Percentiles rank a stretch among this genome's conserved stretches.
These are phyloP conservation scores for Aspergillus mulundensis DNA, from an alignment of 495 filamentous ascomycete genomes.

Conservation along the genomic window DNA sequence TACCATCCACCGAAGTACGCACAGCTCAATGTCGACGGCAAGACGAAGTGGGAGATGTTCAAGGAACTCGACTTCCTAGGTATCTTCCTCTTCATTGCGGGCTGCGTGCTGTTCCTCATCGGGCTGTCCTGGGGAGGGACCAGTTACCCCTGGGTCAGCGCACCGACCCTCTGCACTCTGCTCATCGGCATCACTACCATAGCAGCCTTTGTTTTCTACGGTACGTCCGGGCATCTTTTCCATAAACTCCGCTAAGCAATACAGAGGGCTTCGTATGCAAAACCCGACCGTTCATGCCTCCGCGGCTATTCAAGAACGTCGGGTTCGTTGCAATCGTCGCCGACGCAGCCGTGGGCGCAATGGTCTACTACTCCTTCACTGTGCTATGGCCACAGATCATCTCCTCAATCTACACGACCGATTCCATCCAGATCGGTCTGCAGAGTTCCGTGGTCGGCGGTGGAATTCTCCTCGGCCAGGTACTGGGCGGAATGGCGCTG, in stretches of 20 bases:
- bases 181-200: neutral
- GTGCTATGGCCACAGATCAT: neutral
- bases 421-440: neutral
- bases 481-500: neutral
- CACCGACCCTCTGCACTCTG: neutral
- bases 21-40: neutral
- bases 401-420: neutral
- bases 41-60: neutral
- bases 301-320: neutral
- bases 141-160: neutral
- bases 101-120: neutral
- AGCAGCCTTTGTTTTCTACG: neutral
- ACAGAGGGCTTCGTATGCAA: neutral
- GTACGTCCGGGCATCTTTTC: neutral
- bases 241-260: neutral
- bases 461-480: neutral
- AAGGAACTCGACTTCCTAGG: neutral
- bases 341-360: neutral
- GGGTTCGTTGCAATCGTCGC: neutral
- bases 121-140: constrained; percentile 2
- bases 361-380: neutral
- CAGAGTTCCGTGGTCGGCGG: neutral
- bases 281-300: neutral
- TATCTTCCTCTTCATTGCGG: neutral
- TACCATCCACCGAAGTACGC: neutral